Percentiles rank a stretch among this genome's conserved stretches.
Conservation (phyloP, 257 asterid genomes). For the Salvia miltiorrhiza region DNA sequence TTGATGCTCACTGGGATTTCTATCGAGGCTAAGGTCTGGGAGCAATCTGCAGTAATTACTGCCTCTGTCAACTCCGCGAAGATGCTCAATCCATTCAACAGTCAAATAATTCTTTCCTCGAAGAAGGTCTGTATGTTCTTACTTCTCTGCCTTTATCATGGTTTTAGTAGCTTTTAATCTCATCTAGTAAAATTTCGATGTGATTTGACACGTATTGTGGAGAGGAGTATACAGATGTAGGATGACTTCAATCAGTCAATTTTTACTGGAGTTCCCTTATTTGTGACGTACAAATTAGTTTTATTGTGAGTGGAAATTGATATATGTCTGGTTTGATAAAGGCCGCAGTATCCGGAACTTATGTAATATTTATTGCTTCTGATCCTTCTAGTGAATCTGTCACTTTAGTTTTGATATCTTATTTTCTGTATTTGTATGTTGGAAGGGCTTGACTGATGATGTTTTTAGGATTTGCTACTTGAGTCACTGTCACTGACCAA, state of each 20-base stretch:
- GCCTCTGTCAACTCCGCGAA: slow-evolving; percentile 52
- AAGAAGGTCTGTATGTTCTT: slow-evolving; percentile 52
- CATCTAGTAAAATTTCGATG: neutral
- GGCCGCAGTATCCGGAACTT: neutral
- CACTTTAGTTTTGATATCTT: no score
- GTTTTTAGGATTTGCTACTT: no score
- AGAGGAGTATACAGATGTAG: slow-evolving; percentile 7
- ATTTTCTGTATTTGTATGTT: no score
- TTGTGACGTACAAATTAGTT: neutral
- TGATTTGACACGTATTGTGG: neutral
- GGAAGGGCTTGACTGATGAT: no score
- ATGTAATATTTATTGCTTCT: neutral
- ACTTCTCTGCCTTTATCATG: neutral
- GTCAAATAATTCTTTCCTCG: slow-evolving; percentile 49
- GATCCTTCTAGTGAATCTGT: no score
- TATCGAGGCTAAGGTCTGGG: slow-evolving; percentile 66
- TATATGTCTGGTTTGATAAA: no score
- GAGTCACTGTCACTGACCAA: no score
- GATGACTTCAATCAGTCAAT: slow-evolving; percentile 2
- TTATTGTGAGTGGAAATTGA: no score
- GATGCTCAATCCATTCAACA: slow-evolving; percentile 61
- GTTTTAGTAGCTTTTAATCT: slow-evolving; percentile 9
- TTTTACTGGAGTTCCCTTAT: slow-evolving; percentile 3
- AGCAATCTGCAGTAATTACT: slow-evolving; percentile 52
- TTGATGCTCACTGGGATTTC: slow-evolving; percentile 50